These are phyloP conservation scores for Lactarius evosmus DNA, from an alignment of 768 basidiomycete genomes.

Conservation along the genomic window DNA sequence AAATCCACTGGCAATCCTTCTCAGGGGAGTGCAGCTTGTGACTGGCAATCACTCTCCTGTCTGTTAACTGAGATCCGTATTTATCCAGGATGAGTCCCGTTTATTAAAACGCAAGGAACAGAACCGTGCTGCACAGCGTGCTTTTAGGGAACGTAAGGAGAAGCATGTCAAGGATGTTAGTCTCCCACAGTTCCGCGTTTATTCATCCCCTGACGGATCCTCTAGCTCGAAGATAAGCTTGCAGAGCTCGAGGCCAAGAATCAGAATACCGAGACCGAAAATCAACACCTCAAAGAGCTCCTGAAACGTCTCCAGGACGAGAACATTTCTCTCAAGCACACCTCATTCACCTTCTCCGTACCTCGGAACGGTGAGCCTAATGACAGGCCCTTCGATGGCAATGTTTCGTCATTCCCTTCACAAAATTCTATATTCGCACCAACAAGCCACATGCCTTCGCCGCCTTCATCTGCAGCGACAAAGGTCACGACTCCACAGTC, in stretches of 20 bases:
- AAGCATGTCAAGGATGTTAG: constrained; percentile 95
- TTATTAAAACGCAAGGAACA: constrained; percentile 92
- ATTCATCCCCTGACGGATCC: not conserved
- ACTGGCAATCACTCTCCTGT: not conserved
- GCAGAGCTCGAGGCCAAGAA: constrained; percentile 83
- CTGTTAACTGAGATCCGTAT: constrained; percentile 19
- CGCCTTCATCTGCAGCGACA: constrained; percentile 28
- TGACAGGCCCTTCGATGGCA: constrained; percentile 25
- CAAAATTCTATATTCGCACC: constrained; percentile 11
- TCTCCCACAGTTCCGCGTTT: constrained; percentile 25
- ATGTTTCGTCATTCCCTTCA: constrained; percentile 24
- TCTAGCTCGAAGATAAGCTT: constrained; percentile 87
- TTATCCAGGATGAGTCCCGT: constrained; percentile 61
- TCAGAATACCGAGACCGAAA: constrained; percentile 67
- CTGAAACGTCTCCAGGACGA: constrained; percentile 82
- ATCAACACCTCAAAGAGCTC: constrained; percentile 86
- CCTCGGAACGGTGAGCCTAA: constrained; percentile 41
- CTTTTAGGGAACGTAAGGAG: constrained; percentile 96
- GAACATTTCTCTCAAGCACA: constrained; percentile 76
- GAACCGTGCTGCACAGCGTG: constrained; percentile 94
- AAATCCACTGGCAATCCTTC: constrained; percentile 40
- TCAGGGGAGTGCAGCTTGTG: constrained; percentile 33
- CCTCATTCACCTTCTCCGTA: constrained; percentile 80
- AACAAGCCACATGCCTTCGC: constrained; percentile 13
- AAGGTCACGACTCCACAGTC: constrained; percentile 29